A percentile compares a stretch with the other conserved stretches of the same genome.
Evolutionary conservation across 352 stramenopile species (phyloP).

Genomic region (Pythium pyrilobum): DNA sequence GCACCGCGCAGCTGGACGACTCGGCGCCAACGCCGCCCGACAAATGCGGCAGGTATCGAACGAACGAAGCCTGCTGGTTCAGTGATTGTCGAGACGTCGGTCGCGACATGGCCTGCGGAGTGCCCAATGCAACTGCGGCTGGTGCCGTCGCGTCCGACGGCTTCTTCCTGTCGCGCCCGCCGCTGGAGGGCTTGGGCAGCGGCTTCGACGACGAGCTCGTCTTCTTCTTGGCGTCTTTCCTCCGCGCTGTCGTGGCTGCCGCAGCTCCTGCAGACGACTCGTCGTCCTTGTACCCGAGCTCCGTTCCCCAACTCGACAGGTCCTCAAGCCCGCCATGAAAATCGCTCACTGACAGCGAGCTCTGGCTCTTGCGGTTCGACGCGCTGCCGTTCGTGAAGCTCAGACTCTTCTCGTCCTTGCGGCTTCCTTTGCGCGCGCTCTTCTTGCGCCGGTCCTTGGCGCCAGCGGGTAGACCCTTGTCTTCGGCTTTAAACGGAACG

Average conservation of each 20-base stretch:
- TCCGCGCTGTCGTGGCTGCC: background rate
- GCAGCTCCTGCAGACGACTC: background rate
- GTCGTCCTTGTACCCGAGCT: conserved; percentile 5
- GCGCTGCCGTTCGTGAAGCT: background rate
- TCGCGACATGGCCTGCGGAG: background rate
- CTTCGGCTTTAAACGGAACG: conserved; percentile 17
- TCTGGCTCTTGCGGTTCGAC: conserved; percentile 15
- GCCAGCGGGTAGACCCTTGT: background rate
- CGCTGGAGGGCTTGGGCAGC: conserved; percentile 8
- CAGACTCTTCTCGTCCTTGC: conserved; percentile 11
- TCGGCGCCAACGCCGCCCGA: conserved; percentile 1
- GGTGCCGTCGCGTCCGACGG: background rate
- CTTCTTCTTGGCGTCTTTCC: conserved; percentile 10
- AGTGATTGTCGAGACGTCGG: conserved; percentile 16
- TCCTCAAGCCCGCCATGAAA: conserved; percentile 5
- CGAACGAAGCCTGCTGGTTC: conserved; percentile 13
- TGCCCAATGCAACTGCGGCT: background rate
- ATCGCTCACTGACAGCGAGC: conserved; percentile 1
- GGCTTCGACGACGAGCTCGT: background rate
- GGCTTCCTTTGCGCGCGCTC: conserved; percentile 9
- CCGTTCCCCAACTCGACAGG: conserved; percentile 1
- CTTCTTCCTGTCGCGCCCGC: conserved; percentile 13
- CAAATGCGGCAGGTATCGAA: conserved; percentile 18
- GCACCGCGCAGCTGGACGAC: background rate
- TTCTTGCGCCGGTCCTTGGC: conserved; percentile 20